phyloP scores from a whole-genome alignment of 768 basidiomycete species.

The Fistulinella prunicolor region DNA sequence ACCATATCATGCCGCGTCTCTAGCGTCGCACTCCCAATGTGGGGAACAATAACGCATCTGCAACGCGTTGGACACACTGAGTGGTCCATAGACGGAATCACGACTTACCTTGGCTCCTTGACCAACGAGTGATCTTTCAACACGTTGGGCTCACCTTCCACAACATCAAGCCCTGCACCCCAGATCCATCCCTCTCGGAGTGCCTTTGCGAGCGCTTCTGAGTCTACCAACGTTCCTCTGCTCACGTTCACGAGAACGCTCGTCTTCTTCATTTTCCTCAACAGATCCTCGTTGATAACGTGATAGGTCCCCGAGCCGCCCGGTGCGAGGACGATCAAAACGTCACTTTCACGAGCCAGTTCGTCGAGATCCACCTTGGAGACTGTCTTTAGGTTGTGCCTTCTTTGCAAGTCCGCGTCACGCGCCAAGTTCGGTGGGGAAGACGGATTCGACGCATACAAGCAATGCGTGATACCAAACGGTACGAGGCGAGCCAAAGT shows the following conservation, averaged over 20 bases:
- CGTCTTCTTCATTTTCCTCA: conserved; percentile 82
- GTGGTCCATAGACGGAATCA: neutral
- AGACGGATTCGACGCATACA: conserved; percentile 63
- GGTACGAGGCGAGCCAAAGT: conserved; percentile 75
- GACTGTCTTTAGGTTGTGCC: conserved; percentile 37
- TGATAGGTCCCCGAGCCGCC: conserved; percentile 70
- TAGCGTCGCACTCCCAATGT: conserved; percentile 86
- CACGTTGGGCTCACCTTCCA: conserved; percentile 88
- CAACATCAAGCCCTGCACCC: conserved; percentile 91
- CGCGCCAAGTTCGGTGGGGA: conserved; percentile 42
- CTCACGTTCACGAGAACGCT: conserved; percentile 82
- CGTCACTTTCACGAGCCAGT: conserved; percentile 77
- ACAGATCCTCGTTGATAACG: conserved; percentile 66
- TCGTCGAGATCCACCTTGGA: conserved; percentile 59
- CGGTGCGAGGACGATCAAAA: conserved; percentile 81
- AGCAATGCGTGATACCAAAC: conserved; percentile 73
- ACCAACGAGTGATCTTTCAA: conserved; percentile 73
- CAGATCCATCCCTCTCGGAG: conserved; percentile 77
- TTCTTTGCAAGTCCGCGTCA: conserved; percentile 38
- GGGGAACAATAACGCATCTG: conserved; percentile 82
- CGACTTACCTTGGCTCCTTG: conserved; percentile 62
- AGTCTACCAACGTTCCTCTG: conserved; percentile 87
- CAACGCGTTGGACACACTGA: neutral
- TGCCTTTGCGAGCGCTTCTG: conserved; percentile 81
- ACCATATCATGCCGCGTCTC: conserved; percentile 87